Percentiles rank a stretch among this genome's conserved stretches.
phyloP scores from a whole-genome alignment of 257 asterid genomes.

The Cordia subcordata region DNA sequence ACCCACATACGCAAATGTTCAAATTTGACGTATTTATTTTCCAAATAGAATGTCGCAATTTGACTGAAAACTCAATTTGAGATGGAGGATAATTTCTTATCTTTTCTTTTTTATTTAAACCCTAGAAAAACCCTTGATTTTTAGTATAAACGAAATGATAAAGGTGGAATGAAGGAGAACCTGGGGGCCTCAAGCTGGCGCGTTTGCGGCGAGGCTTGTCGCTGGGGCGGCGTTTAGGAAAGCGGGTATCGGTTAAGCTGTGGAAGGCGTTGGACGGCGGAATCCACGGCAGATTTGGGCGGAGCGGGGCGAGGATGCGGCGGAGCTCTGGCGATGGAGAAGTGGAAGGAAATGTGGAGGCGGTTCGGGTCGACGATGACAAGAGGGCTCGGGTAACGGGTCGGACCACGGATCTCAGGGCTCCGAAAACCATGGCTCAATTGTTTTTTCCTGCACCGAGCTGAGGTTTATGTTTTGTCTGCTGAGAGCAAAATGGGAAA shows the following conservation, averaged over 20 bases:
- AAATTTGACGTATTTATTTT: not conserved
- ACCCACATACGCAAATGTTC: too few relatives aligned
- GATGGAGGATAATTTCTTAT: too few relatives aligned
- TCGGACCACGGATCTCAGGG: slow-evolving; percentile 58
- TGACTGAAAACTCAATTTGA: not conserved
- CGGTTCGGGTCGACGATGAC: slow-evolving; percentile 12
- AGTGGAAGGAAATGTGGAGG: slow-evolving; percentile 10
- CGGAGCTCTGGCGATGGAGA: slow-evolving; percentile 25
- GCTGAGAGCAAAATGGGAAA: too few relatives aligned
- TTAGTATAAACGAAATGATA: too few relatives aligned
- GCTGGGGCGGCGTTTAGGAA: slow-evolving; percentile 61
- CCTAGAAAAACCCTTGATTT: too few relatives aligned
- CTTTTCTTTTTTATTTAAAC: too few relatives aligned
- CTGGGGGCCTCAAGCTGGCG: slow-evolving; percentile 60
- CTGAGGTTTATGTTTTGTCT: too few relatives aligned
- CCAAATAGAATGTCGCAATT: too few relatives aligned
- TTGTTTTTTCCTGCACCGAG: not conserved
- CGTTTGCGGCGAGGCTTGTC: slow-evolving; percentile 62
- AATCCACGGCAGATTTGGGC: slow-evolving; percentile 19
- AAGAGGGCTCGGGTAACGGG: slow-evolving; percentile 44
- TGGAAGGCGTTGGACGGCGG: slow-evolving; percentile 35
- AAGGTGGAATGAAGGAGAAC: slow-evolving; percentile 19
- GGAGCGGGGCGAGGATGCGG: slow-evolving; percentile 32
- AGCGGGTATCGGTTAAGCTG: slow-evolving; percentile 68
- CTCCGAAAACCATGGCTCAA: slow-evolving; percentile 46